Evolutionary conservation across 768 basidiomycete species (phyloP), one percentile per base, ranked within the genome.

Genomic region (Leccinellum albellum): DNA sequence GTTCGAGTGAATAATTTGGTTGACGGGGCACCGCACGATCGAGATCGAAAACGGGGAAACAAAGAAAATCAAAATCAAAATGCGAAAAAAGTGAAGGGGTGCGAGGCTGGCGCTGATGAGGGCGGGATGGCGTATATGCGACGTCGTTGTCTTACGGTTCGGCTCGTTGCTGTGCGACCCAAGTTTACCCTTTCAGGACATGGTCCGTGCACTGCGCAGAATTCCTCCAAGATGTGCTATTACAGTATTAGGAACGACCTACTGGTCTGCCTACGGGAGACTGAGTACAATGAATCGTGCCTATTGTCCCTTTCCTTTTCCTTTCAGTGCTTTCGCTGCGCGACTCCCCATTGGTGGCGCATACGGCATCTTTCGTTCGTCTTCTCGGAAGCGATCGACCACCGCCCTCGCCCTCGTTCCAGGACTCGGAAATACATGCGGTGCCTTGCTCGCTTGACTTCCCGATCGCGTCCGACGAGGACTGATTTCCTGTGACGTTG

Each of bases 1-100:
- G 66, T 51, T 70, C 64, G 62, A 56, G 61, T 46, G 54, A 58
- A 61, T 57, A 65, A 79, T 74, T 81, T 80, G 80, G 79, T 79
- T 86, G 87, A 87, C 85, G 78, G 81, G 78, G 81, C 81, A 86
- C 87, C 87, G 86, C 87, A 89, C 86, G 87, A 88, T 87, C 73
- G 76, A 37, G 58, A 57, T 59, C 61, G 49, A 50, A 48, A 45
- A 56, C 55, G 47, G 51, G 57, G 21, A n/a, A 56, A 54, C 28
- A 50, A 56, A 47, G 45, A 54, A 10, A 24, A 17, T 26, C 40
- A 53, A 12, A 32, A 51, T 37, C 6, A 13, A 50, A 37, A 50
- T 21, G 20, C 10, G 4, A 35, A 45, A 47, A 53, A 21, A 35
- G 29, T 17, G 6, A 54, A 28, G 28, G 17, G n/a, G n/a, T n/a